Evolutionary conservation across 768 basidiomycete genomes (phyloP), one percentile per base, ranked within the genome.

Genomic region (Amanita muscaria): DNA sequence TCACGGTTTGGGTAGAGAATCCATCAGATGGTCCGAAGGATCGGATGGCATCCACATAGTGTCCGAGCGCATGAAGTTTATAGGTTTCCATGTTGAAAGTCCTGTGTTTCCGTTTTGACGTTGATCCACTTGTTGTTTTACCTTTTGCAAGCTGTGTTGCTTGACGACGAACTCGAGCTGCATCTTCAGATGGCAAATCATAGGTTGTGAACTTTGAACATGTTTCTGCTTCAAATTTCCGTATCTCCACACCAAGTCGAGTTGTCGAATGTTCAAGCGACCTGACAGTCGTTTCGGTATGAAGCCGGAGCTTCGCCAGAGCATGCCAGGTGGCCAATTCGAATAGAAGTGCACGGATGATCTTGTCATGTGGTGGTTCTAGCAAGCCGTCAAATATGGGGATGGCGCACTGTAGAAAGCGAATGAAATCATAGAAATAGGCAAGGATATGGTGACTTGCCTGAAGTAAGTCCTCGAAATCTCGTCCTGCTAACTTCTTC

Each of bases 401-500:
- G 12, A 62, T 57, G 1, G 51, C 38, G 37, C 64, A 67, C 65
- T 65, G 36, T 16, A n/a, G n/a, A 21, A 41, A 27, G 12, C 5
- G 24, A 19, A 24, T 8, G 38, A 34, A 9, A 24, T 19, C 36
- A n/a, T 37, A 3, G 8, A 11, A 29, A 4, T 3, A 24, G 19
- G 29, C 31, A 45, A 29, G 21, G 21, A 7, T 25, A 43, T 6
- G 15, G 3, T 15, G 35, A n/a, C 55, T 12, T 34, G 64, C 72
- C 59, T 72, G 69, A 0, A 73, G 52, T 1, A 71, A 44, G 32
- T 74, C 68, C 41, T 72, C 66, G 41, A 65, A 73, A 36, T 73
- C 64, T 0, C 61, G 51, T 2, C 63, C 2, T 62, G 44, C 22
- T 65, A 59, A 27, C 61, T 34, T 42, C 16, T 34, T 62, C 58